phyloP scores from a whole-genome alignment of 805 yeast species.

The Candida morakotiae region DNA sequence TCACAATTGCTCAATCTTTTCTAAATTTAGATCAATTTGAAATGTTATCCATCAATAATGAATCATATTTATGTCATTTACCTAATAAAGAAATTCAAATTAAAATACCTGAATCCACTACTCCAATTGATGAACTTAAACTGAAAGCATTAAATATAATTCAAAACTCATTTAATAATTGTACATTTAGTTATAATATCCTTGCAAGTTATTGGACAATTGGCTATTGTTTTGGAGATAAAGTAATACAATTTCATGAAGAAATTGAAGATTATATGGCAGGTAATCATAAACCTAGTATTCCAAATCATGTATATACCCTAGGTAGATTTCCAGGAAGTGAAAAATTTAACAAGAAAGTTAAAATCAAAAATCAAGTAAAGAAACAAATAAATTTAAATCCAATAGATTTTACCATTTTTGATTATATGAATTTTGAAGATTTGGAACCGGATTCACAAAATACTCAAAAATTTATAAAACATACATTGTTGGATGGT shows the following conservation, averaged over 20 bases:
- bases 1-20: slow-evolving; percentile 11
- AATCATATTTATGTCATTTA: slow-evolving; percentile 19
- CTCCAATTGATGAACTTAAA: slow-evolving; percentile 11
- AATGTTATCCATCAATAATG: slow-evolving; percentile 8
- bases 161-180: slow-evolving; percentile 15
- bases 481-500: slow-evolving; percentile 44
- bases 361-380: slow-evolving; percentile 18
- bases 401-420: slow-evolving; percentile 22
- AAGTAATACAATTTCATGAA: slow-evolving; percentile 47
- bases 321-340: slow-evolving; percentile 33
- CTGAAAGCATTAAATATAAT: slow-evolving; percentile 15
- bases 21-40: slow-evolving; percentile 14
- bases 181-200: slow-evolving; percentile 20
- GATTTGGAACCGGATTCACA: slow-evolving; percentile 12
- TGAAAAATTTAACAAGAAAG: slow-evolving; percentile 10
- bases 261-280: slow-evolving; percentile 19
- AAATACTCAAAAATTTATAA: slow-evolving; percentile 25
- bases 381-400: slow-evolving; percentile 14
- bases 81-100: slow-evolving; percentile 10
- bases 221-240: slow-evolving; percentile 46
- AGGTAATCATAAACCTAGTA: slow-evolving; percentile 25
- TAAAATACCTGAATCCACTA: not conserved
- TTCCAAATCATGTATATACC: slow-evolving; percentile 30
- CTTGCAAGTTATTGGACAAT: slow-evolving; percentile 53
- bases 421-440: slow-evolving; percentile 18